Base-by-base conservation (phyloP, 306 rosid species). In the Urtica urens region DNA sequence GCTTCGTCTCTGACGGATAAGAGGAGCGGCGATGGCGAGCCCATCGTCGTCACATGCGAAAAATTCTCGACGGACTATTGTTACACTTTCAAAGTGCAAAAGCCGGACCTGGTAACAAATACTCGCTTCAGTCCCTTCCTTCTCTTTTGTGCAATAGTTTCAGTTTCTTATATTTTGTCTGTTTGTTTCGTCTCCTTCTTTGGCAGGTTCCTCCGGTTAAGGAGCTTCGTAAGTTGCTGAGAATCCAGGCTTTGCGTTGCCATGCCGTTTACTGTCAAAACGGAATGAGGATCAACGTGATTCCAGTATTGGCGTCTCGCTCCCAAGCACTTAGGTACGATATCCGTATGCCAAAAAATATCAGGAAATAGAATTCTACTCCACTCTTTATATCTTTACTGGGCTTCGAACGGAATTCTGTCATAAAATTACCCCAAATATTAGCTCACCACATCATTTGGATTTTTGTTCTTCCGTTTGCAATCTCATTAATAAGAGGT, bases 241-340 rank as follows among this genome's bases (percentile, higher is more conserved):
- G 99, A 72, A 85, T 82, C 68, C 99, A 82, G 71, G 96, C 94
- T 67, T 72, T 92, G n/a, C 96, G 99, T 33, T 77, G 99, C 71
- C 96, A 79, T 73, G 87, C 69, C 53, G 74, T 92, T 67, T 85
- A 92, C 77, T 77, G 93, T 66, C 93, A 92, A 68, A 79, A 85
- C 45, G 96, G 99, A 56, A 64, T 70, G 45, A 79, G 96, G 47
- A 64, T 92, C 64, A 82, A 92, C 42, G 83, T 92, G 42, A 82
- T 92, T 73, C 99, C 99, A 14, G 94, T 92, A 10, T 53, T 78
- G 70, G 99, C 99, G 38, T 92, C 99, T 78, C 96, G 99, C 50
- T 77, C 93, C 59, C 96, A 92, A 62, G 93, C 99, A 53, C 96
- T 92, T 71, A 85, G 99, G 99, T 92, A 81, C 48, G 6, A 20